Base-by-base conservation (phyloP, 768 basidiomycete genomes). In the Trametes maxima region DNA sequence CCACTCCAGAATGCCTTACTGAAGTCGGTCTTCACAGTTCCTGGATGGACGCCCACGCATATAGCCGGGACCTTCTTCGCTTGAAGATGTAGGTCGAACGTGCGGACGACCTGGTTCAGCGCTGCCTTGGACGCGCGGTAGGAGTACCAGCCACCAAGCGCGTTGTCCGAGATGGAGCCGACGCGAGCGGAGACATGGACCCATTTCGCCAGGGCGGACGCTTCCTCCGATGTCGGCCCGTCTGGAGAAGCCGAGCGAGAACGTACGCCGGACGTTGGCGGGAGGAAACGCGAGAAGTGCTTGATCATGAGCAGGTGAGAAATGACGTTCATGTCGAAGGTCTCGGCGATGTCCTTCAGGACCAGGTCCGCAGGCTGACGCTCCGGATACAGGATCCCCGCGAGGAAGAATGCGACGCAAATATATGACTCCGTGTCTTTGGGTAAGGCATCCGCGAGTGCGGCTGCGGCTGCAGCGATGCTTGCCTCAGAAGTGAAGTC, bases 41-140 rank as follows among this genome's bases (percentile, higher is more conserved):
- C 85, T 2, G 85, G 85, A 67, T 86, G 85, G 17, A 85, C 72
- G 5, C 82, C 83, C 24, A 85, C 77, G 64, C 79, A 80, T 47
- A 86, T 81, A 19, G 83, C 81, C 28, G 76, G 75, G 4, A 66
- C 73, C 51, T 76, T 78, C 64, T 79, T 78, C 72, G 78, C 74
- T 66, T 79, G 70, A 37, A 86, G 72, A 56, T 86, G 78, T 49
- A 81, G 63, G 69, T 87, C 83, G 64, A 85, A 85, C 17, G 84
- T 86, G 63, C 81, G 82, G 68, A 86, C 69, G n/a, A 82, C 78
- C 65, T 86, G 85, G 65, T 87, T 85, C 49, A 87, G 79, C 51
- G 85, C 84, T 0, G 85, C 81, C 69, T 86, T 86, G 52, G 84
- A 85, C 19, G 82, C 75, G 25, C 84, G 81, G 69, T 86, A 86